A percentile compares a stretch with the other conserved stretches of the same genome.
Conservation (phyloP, 2,329 filamentous ascomycete species). For the Massarina eburnea region DNA sequence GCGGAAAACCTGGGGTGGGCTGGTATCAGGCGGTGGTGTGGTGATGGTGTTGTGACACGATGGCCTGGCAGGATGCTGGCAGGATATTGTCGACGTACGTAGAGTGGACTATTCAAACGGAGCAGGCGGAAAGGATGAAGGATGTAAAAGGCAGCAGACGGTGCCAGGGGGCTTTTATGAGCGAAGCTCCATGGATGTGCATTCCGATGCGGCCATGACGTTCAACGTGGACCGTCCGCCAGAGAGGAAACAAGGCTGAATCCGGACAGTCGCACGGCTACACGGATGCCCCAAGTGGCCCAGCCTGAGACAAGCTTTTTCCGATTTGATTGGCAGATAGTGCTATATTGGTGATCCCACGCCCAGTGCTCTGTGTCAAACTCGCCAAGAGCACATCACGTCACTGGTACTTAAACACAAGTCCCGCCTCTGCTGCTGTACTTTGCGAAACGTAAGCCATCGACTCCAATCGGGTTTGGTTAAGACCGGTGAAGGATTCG, state of each 20-base stretch:
- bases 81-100: background rate
- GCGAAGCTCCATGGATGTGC: background rate
- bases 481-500: too few relatives aligned
- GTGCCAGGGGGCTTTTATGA: too few relatives aligned
- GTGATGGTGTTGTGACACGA: background rate
- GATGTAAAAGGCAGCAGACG: background rate
- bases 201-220: conserved; percentile 27
- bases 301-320: too few relatives aligned
- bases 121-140: background rate
- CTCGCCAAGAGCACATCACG: conserved; percentile 27
- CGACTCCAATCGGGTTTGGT: too few relatives aligned
- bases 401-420: conserved; percentile 20
- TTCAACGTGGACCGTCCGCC: conserved; percentile 14
- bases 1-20: conserved; percentile 5
- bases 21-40: conserved; percentile 12
- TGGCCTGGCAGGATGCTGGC: background rate
- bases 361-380: conserved; percentile 7
- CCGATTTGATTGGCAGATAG: too few relatives aligned
- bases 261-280: too few relatives aligned
- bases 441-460: too few relatives aligned
- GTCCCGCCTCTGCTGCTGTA: conserved; percentile 4
- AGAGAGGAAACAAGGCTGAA: conserved; percentile 1
- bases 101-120: background rate
- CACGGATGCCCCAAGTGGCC: too few relatives aligned
- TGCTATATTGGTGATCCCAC: conserved; percentile 19